Evolutionary conservation across 352 stramenopile genomes (phyloP), one percentile per base, ranked within the genome.

Genomic region (Phytopythium sindhum): DNA sequence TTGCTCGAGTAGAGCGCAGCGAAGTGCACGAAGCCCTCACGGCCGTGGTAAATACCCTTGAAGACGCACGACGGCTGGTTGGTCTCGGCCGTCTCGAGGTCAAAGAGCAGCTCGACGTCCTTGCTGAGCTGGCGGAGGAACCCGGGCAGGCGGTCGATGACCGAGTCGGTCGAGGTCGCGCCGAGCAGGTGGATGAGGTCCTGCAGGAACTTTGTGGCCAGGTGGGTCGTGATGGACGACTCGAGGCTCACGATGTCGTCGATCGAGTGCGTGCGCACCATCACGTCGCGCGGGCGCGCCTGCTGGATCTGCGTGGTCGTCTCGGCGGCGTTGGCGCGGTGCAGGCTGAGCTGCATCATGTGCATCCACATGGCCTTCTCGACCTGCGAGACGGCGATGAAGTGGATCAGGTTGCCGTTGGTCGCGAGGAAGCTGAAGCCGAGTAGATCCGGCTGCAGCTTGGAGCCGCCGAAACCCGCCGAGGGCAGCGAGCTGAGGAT

Each of bases 21-120:
- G 65, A 94, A 96, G 61, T 96, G 84, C 55, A 93, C 87, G 57
- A 96, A 88, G 9, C 87, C 87, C 67, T 96, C 87, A 14, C 87
- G 83, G 48, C 84, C 87, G 60, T 96, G 85, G 72, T 94, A 96
- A 28, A 93, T 84, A 51, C 87, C 87, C 68, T 96, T 93, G 71
- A 92, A 96, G 45, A 95, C 85, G 41, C 85, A 94, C 39, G 81
- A 91, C 48, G 85, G 83, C 64, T 92, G 78, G 24, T 73, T 75
- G 2, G 68, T 83, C 58, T 96, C 87, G 37, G 78, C 66, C 9
- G 87, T 91, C 57, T 96, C 87, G 5, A 96, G 59, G 48, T 96
- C 86, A 51, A 96, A 96, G 33, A 88, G 76, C 29, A 96, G 61
- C 67, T 96, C 87, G 0, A 91, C 74, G 57, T 96, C 87, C 63